Percentiles rank a stretch among this genome's conserved stretches.
Evolutionary conservation across 1,284 basidiomycete genomes (phyloP).

Genomic region (Amylostereum areolatum): DNA sequence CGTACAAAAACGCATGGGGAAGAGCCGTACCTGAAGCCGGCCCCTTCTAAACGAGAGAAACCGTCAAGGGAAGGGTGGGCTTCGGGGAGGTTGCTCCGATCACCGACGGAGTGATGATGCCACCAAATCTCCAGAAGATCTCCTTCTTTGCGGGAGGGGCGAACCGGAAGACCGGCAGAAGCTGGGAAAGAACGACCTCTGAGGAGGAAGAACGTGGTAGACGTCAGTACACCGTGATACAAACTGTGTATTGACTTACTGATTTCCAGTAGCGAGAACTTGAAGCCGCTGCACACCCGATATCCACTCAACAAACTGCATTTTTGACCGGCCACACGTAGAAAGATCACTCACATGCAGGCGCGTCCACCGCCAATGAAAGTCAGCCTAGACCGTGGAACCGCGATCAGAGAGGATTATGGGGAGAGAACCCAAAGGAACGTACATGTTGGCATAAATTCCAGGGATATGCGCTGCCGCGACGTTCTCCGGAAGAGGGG

Average conservation of each 20-base stretch:
- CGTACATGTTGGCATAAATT: constrained; percentile 4
- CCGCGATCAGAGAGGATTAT: not conserved
- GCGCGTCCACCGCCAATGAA: constrained; percentile 3
- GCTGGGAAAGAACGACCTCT: not conserved
- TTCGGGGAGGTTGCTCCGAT: too few relatives aligned
- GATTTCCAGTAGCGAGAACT: constrained; percentile 7
- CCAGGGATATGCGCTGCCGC: constrained; percentile 1
- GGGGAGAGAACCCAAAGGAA: not conserved
- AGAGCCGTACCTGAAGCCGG: too few relatives aligned
- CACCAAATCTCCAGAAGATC: not conserved
- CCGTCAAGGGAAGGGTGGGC: too few relatives aligned
- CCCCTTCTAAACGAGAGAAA: too few relatives aligned
- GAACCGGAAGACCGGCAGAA: not conserved
- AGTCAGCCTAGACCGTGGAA: constrained; percentile 3
- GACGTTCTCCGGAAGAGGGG: constrained; percentile 1
- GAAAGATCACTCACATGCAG: not conserved
- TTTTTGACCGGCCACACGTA: not conserved
- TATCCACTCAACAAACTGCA: not conserved
- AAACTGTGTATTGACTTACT: too few relatives aligned
- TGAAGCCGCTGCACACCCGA: constrained; percentile 5
- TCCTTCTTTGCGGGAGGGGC: not conserved
- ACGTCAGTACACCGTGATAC: too few relatives aligned
- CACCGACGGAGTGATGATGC: not conserved
- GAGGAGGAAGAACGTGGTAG: too few relatives aligned
- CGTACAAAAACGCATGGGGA: too few relatives aligned